Conservation (phyloP, 1,284 basidiomycete genomes). For the Malassezia obtusa region DNA sequence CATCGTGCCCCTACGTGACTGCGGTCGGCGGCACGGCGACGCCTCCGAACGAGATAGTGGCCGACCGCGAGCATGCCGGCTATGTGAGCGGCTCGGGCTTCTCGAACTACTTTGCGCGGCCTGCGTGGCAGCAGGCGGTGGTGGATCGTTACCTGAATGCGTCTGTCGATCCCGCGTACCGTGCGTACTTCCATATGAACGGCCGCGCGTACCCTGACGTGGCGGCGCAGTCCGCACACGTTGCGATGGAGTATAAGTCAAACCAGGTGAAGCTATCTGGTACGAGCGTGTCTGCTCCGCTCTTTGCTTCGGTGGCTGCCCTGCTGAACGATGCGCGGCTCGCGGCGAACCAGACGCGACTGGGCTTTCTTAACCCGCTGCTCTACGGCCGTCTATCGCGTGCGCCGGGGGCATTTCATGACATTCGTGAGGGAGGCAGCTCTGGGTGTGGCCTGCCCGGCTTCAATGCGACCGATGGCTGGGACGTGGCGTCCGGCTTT, state of each 20-base stretch:
- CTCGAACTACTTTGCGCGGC: conserved; percentile 58
- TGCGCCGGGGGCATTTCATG: neutral
- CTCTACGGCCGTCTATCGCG: neutral
- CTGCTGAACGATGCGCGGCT: conserved; percentile 10
- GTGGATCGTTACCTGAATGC: conserved; percentile 55
- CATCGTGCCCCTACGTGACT: conserved; percentile 56
- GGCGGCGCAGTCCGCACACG: conserved; percentile 32
- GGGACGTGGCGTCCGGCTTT: conserved; percentile 8
- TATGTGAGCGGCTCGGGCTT: conserved; percentile 63
- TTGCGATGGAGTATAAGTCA: neutral
- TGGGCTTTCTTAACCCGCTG: conserved; percentile 10
- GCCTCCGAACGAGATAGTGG: conserved; percentile 30
- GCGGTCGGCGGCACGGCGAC: conserved; percentile 57
- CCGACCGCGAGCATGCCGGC: conserved; percentile 32
- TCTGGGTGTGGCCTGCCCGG: neutral
- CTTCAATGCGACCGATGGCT: conserved; percentile 2
- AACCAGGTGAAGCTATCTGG: neutral
- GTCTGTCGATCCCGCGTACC: conserved; percentile 38
- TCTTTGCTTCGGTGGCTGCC: conserved; percentile 2
- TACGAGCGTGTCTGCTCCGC: conserved; percentile 1
- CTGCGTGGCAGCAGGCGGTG: conserved; percentile 55
- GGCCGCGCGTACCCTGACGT: conserved; percentile 63
- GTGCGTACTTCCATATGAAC: conserved; percentile 53
- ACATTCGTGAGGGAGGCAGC: neutral
- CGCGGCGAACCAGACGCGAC: neutral